Base-by-base conservation (phyloP, 768 basidiomycete species). In the Boletus coccyginus region DNA sequence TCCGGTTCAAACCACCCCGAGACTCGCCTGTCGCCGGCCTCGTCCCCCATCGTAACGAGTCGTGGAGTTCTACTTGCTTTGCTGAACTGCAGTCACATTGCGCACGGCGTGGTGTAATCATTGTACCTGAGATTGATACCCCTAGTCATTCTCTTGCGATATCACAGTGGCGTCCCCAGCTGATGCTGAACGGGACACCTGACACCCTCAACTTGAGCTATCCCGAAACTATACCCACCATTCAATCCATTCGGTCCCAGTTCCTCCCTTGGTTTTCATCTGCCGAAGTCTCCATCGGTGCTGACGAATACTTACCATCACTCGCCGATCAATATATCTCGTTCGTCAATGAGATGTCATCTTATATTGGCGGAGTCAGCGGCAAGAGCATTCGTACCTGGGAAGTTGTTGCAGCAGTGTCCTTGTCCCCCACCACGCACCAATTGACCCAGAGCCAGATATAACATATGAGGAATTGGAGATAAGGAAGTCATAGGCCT, bases 101-200 rank as follows among this genome's bases (percentile, higher is more conserved):
- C 42, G 59, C 75, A 4, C 57, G 59, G 2, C 74, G 67, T 40
- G 78, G 78, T 2, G 65, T 79, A 7, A 67, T 70, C 2, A 56
- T 79, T 40, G 57, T 78, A 2, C 78, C 78, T 2, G 78, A 79
- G 57, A 70, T 79, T 41, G 78, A 79, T 55, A 76, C 75, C 3
- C 72, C 76, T 9, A 78, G 72, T 0, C 78, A 80, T 58, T 74
- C 78, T 8, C 68, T 79, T 29, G 73, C 70, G 6, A 74, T 79
- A 52, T 73, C 74, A 19, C 75, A 79, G 53, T 79, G 77, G 78
- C 77, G 71, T 43, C 77, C 77, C 10, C 68, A 78, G 57, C 62
- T 79, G 13, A 73, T 73, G 62, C 57, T 73, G 14, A 65, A 70
- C 13, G 68, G 66, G 12, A 63, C 68, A 21, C 74, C 74, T 3